Conservation (phyloP, 2,329 filamentous ascomycete species). For the Tolypocladium cylindrosporum region DNA sequence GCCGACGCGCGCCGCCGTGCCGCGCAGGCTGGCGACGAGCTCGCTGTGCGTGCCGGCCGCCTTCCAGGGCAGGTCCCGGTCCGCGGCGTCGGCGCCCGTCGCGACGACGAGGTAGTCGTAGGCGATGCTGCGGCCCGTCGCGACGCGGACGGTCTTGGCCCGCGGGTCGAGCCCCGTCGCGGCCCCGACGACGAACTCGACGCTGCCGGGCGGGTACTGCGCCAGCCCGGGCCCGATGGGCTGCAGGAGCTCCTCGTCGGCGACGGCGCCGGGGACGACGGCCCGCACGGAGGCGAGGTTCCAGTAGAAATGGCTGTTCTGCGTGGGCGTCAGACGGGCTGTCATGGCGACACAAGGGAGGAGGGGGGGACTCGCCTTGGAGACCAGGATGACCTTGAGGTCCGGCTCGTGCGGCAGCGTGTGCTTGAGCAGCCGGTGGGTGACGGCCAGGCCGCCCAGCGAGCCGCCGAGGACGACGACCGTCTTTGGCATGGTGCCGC, state of each 20-base stretch:
- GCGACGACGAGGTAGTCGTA: conserved; percentile 51
- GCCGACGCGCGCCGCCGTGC: conserved; percentile 28
- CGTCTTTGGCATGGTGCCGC: conserved; percentile 34
- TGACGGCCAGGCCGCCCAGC: conserved; percentile 40
- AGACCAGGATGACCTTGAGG: conserved; percentile 44
- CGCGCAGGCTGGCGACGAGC: conserved; percentile 27
- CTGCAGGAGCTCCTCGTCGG: conserved; percentile 38
- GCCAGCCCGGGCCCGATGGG: conserved; percentile 38
- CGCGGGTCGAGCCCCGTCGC: conserved; percentile 30
- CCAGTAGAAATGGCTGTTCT: conserved; percentile 51
- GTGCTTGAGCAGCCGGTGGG: conserved; percentile 45
- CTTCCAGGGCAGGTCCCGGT: conserved; percentile 41
- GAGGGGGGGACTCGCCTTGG: conserved; percentile 30
- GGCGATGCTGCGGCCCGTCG: conserved; percentile 19
- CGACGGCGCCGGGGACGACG: conserved; percentile 38
- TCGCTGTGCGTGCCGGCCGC: conserved; percentile 35
- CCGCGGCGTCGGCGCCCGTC: conserved; percentile 37
- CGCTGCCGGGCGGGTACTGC: conserved; percentile 37
- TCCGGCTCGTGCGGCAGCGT: conserved; percentile 32
- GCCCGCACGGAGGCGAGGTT: conserved; percentile 46
- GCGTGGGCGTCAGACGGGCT: neutral
- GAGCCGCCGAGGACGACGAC: conserved; percentile 45
- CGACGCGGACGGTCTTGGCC: conserved; percentile 32
- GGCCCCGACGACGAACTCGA: conserved; percentile 41
- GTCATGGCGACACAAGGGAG: neutral